Conservation (phyloP, 2,329 filamentous ascomycete genomes). For the Colletotrichum neosansevieriae region DNA sequence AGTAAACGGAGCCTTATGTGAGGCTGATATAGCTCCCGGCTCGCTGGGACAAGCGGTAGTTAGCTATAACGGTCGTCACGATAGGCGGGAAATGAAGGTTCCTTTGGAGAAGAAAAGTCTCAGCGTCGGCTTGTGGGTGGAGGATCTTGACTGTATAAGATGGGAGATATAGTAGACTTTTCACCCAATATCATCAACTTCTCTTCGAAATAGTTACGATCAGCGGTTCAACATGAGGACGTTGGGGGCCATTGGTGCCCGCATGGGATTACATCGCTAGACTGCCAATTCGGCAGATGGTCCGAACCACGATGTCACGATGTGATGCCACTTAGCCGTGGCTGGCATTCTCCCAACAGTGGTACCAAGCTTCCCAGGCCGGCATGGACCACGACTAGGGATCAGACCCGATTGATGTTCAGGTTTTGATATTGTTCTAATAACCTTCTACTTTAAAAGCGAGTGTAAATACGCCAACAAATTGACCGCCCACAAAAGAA, state of each 20-base stretch:
- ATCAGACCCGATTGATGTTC: constrained; percentile 11
- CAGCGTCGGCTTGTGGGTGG: background rate
- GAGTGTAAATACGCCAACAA: background rate
- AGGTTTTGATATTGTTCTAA: background rate
- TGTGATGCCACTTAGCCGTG: background rate
- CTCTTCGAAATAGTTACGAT: background rate
- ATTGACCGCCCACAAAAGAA: too few relatives aligned
- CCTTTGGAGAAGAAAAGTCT: background rate
- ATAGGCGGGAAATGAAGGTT: constrained; percentile 6
- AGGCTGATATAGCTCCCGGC: constrained; percentile 11
- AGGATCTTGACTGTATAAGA: background rate
- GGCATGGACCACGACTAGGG: background rate
- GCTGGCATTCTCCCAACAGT: constrained; percentile 20
- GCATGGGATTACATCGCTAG: background rate
- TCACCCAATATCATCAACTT: background rate
- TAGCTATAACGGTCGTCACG: background rate
- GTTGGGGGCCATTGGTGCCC: background rate
- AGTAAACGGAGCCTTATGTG: constrained; percentile 19
- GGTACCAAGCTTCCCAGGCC: constrained; percentile 6
- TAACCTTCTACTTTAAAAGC: background rate
- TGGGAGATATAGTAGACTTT: background rate
- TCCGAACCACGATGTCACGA: constrained; percentile 23
- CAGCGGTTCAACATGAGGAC: background rate
- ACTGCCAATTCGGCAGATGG: constrained; percentile 26
- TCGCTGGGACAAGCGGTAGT: background rate